Conservation (phyloP, 805 yeast species). For the Saturnispora serradocipensis region DNA sequence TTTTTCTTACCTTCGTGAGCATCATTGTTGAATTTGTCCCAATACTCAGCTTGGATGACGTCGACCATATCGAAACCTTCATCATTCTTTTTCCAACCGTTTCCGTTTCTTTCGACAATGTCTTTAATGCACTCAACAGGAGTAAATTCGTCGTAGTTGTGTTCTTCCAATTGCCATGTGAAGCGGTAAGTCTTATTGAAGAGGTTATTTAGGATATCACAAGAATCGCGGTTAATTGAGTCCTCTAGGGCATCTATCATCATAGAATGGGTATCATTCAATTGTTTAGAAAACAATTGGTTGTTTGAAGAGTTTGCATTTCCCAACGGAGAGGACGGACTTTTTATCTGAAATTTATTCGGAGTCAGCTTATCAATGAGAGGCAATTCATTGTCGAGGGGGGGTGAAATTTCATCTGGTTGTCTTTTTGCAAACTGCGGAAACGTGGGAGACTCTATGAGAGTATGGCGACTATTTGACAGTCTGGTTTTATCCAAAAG, state of each 20-base stretch:
- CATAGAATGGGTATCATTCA: conserved; percentile 5
- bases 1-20: background rate
- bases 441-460: background rate
- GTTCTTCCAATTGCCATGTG: conserved; percentile 23
- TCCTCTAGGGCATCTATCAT: conserved; percentile 11
- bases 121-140: conserved; percentile 71
- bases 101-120: conserved; percentile 55
- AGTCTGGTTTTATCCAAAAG: background rate
- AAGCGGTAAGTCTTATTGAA: conserved; percentile 25
- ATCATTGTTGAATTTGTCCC: conserved; percentile 4
- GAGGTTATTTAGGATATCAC: conserved; percentile 15
- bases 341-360: background rate
- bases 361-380: background rate
- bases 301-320: background rate
- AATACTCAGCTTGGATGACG: conserved; percentile 19
- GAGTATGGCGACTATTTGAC: background rate
- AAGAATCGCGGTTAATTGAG: conserved; percentile 3
- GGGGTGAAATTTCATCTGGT: background rate
- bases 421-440: background rate
- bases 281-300: background rate
- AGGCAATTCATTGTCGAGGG: background rate
- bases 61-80: conserved; percentile 36
- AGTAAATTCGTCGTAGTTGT: conserved; percentile 35
- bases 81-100: conserved; percentile 52
- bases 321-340: background rate